Base-by-base conservation (phyloP, 345 rosid genomes). In the Eucalyptus marginata region DNA sequence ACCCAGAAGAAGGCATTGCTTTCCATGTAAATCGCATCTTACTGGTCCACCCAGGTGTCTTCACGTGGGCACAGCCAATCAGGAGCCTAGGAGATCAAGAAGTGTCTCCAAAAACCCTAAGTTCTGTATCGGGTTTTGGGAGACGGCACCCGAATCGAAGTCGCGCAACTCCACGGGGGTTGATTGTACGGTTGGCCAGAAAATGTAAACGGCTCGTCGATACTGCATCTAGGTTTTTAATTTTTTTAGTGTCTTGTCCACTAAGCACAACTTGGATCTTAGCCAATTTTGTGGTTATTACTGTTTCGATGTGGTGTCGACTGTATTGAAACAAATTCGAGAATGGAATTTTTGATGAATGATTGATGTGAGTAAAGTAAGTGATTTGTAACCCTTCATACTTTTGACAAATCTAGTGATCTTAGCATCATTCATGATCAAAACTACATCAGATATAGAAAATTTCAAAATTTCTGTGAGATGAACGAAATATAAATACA, bases 361-460 rank as follows among this genome's bases (percentile, higher is more conserved):
- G 47, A 6, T 76, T 40, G 14, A 40, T 40, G 47, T 20, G 15
- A 11, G 47, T 40, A 76, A 76, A 76, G 29, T 13, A 40, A 76
- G 47, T 76, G 29, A 43, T 40, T 13, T 24, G 5, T 7, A 25
- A 20, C 14, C 47, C 27, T 36, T 17, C 7, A 76, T 3, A 24
- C 47, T 76, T 20, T 76, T 76, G 29, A 40, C 29, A 40, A 20
- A 22, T 40, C 47, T 6, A 22, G 1, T 22, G 15, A 76, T 36
- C 83, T 36, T 20, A 36, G 3, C 0, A 40, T 40, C 29, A 6
- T 3, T 2, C 4, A 40, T 2, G 0, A 0, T 36, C 5, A 6
- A 6, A 76, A 76, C 5, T 20, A 36, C 0, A 76, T 20, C 2
- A 10, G 0, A 18, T 5, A 71, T 36, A 3, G 14, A 20, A 36